Evolutionary conservation across 2,329 filamentous ascomycete species (phyloP), one percentile per base, ranked within the genome.

Genomic region (Fonsecaea pedrosoi): DNA sequence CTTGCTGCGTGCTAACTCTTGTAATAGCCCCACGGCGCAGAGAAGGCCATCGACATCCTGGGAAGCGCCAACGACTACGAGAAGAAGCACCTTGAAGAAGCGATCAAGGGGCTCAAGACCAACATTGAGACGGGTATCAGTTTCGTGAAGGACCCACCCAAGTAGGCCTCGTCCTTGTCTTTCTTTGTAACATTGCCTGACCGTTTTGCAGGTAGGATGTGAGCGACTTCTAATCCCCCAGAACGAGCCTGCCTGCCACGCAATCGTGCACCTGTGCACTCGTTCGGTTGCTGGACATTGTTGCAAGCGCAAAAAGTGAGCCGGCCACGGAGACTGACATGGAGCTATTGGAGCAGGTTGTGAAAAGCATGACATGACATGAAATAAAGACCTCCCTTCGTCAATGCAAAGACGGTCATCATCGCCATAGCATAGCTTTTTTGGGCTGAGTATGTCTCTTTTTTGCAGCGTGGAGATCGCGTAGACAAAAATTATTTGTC

Each of bases 61-160:
- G 86, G 84, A 75, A 85, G 85, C 71, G 88, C 93, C 77, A 92
- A 90, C 77, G 90, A 92, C 56, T 88, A 92, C 82, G 95, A 98
- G 88, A 91, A 96, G 89, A 88, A 86, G 76, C 88, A 98, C 72
- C 86, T 98, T 75, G 84, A 90, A 75, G 89, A 87, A 77, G 88
- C 86, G 79, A 86, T 91, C 78, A 84, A 87, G 74, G 94, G 90
- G 73, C 88, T 98, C 70, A 91, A 93, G 85, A 90, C 88, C 83
- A 98, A 98, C 85, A 97, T 99, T 79, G 83, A 87, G 77, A 97
- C 98, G 89, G 95, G 95, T 78, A 85, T 97, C 78, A 88, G 89
- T 78, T 99, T 98, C 79, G 90, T 90, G 81, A 86, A 91, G 84
- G 94, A 90, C 86, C 88, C 92, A 79, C 90, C 92, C 56, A 69